Conservation (phyloP, 768 basidiomycete genomes). For the Hygrophoropsis aurantiaca region DNA sequence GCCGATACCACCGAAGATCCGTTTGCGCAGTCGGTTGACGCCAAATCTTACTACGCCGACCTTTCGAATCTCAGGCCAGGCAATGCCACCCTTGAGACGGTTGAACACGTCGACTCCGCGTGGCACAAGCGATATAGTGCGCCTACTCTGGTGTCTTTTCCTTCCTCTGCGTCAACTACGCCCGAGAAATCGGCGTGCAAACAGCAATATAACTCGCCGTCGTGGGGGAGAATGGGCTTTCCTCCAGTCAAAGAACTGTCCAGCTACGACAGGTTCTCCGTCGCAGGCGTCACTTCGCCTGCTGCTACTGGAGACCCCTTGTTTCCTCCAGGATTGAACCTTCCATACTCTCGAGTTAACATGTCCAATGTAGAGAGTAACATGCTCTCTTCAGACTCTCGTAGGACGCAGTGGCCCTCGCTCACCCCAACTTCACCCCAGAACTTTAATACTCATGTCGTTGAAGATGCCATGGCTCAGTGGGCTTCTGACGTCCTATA, state of each 20-base stretch:
- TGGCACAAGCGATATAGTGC: constrained; percentile 14
- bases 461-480: constrained; percentile 3
- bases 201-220: too few species aligned
- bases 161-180: constrained; percentile 9
- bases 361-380: too few species aligned
- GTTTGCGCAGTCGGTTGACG: constrained; percentile 1
- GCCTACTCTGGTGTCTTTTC: constrained; percentile 6
- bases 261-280: too few species aligned
- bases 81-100: not conserved
- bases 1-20: constrained; percentile 3
- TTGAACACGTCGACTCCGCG: constrained; percentile 26
- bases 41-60: constrained; percentile 8
- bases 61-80: constrained; percentile 15
- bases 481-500: constrained; percentile 28
- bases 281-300: too few species aligned
- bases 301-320: too few species aligned
- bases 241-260: too few species aligned
- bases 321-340: constrained; percentile 4
- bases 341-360: not conserved
- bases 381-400: too few species aligned
- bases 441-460: not conserved
- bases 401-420: too few species aligned
- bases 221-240: too few species aligned
- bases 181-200: too few species aligned
- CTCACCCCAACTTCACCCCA: not conserved